phyloP scores from a whole-genome alignment of 2,329 filamentous ascomycete genomes.

The Epichloe uncinata region DNA sequence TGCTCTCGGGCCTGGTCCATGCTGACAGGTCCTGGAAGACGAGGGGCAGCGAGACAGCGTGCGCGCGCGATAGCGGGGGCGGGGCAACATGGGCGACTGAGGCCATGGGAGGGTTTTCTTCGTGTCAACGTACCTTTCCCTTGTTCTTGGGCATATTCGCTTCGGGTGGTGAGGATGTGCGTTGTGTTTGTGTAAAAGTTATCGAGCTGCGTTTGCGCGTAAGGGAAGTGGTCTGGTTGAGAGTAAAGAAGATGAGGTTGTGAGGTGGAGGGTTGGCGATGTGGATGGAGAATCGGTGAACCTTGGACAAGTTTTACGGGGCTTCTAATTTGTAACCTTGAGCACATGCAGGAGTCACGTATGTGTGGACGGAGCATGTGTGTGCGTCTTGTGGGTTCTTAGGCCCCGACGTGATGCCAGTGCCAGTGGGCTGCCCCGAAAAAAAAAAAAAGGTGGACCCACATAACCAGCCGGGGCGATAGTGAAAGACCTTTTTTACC shows the following conservation, averaged over 20 bases:
- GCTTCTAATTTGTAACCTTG: not conserved
- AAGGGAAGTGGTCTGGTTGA: not conserved
- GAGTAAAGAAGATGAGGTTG: not conserved
- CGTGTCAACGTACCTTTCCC: slow-evolving; percentile 63
- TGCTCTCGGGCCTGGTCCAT: not conserved
- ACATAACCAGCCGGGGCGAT: not conserved
- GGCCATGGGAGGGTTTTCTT: not conserved
- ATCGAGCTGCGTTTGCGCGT: not conserved
- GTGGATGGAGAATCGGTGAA: not conserved
- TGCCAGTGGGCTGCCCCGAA: not conserved
- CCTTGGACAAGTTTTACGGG: not conserved
- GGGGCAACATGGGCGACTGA: slow-evolving; percentile 10
- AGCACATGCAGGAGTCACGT: not conserved
- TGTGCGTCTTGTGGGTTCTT: not conserved
- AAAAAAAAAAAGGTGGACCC: not conserved
- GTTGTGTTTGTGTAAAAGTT: not conserved
- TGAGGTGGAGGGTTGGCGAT: slow-evolving; percentile 1
- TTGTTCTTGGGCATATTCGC: slow-evolving; percentile 92
- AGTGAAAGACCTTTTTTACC: not conserved
- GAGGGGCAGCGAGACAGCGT: not conserved
- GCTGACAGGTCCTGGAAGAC: not conserved
- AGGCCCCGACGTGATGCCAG: too few species aligned
- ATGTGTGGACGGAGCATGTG: not conserved
- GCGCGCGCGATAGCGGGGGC: slow-evolving; percentile 13
- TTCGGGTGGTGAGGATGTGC: not conserved